Evolutionary conservation across 2,329 filamentous ascomycete species (phyloP), one percentile per base, ranked within the genome.

Genomic region (Rhinocladiella mackenziei): DNA sequence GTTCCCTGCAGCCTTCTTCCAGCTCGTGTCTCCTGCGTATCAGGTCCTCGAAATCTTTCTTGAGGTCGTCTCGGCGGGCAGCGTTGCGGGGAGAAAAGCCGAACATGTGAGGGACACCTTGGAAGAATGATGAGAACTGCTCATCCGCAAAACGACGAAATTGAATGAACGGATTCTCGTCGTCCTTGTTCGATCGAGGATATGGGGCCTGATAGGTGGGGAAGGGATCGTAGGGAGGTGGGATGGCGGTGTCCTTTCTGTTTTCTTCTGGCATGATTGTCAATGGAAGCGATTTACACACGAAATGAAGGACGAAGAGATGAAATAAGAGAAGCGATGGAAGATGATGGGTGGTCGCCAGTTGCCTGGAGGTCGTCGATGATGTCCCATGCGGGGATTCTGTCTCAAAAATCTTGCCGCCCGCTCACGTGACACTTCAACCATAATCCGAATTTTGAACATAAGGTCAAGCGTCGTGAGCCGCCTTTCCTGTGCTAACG

Each of bases 121-220:
- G 72, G 43, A 80, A 61, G 39, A 81, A 61, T 11, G 71, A 73
- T 6, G 70, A 72, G 54, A 80, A 69, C 44, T 77, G 74, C 34
- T 74, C 71, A 55, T 82, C 78, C 43, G 77, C 75, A 59, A 76
- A 79, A 50, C 73, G 75, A 54, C 78, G 78, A 63, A 81, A 80
- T 20, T 72, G 67, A 43, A 78, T 71, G 61, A 81, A 80, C 1
- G 77, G 76, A 48, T 79, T 79, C 48, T 68, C 62, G 46, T 66
- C 60, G 39, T 68, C 60, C 40, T 51, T 55, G 23, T 47, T 46
- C 40, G 53, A 49, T 11, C 55, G 51, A 35, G 54, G 44, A 26
- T 48, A 57, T n/a, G 55, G 55, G 9, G 53, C 54, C 38, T 56
- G 53, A 31, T 56, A 56, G 23, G 50, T 53, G 28, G 53, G 48